phyloP scores from a whole-genome alignment of 2,329 filamentous ascomycete genomes.

The Calonectria naviculata region DNA sequence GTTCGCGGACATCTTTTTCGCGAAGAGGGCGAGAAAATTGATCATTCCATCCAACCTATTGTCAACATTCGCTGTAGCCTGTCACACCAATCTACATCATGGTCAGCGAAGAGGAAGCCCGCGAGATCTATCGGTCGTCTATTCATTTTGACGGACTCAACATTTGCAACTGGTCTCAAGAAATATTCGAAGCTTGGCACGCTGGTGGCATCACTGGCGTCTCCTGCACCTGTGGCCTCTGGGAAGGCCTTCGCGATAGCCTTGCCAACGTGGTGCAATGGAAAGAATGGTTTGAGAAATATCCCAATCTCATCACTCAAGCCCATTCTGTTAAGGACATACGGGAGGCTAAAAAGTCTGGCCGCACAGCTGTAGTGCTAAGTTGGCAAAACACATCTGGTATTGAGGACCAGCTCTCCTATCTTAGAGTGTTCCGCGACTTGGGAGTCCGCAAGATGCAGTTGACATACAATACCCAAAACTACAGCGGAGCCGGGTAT shows the following conservation, averaged over 20 bases:
- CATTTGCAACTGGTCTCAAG: slow-evolving; percentile 51
- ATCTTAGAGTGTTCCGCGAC: slow-evolving; percentile 52
- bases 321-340: slow-evolving; percentile 50
- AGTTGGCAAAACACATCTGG: slow-evolving; percentile 55
- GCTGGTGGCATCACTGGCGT: slow-evolving; percentile 53
- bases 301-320: slow-evolving; percentile 51
- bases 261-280: slow-evolving; percentile 54
- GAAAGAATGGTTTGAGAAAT: slow-evolving; percentile 56
- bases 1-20: too few relatives aligned
- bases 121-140: slow-evolving; percentile 47
- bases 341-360: slow-evolving; percentile 47
- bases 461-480: slow-evolving; percentile 55
- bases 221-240: slow-evolving; percentile 52
- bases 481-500: slow-evolving; percentile 53
- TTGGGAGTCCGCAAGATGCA: slow-evolving; percentile 55
- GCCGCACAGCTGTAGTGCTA: slow-evolving; percentile 51
- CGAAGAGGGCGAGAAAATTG: too few relatives aligned
- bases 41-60: too few relatives aligned
- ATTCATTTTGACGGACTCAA: slow-evolving; percentile 55
- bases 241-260: slow-evolving; percentile 51
- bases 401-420: slow-evolving; percentile 52
- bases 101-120: slow-evolving; percentile 49
- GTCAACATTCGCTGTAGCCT: too few relatives aligned
- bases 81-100: slow-evolving; percentile 27
- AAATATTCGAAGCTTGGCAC: slow-evolving; percentile 53